Base-by-base conservation (phyloP, 805 yeast species). In the Schizosaccharomyces osmophilus region DNA sequence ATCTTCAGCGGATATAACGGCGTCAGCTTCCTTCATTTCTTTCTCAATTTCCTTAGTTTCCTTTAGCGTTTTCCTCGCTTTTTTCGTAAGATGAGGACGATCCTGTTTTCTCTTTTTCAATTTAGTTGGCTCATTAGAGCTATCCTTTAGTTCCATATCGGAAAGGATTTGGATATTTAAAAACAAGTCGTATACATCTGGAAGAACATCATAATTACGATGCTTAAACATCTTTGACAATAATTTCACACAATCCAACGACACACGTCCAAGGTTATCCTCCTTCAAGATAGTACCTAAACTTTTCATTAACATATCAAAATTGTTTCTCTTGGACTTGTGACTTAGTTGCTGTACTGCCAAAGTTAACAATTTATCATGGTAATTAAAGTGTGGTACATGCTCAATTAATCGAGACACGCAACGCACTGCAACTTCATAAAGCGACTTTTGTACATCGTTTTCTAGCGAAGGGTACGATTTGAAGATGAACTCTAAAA, bases 21-120 rank as follows among this genome's bases (percentile, higher is more conserved):
- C 84, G 70, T 93, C 95, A 6, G 97, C 97, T 64, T 75, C 78
- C 65, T 83, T 77, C 81, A 88, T 76, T 72, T 93, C 98, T 68
- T 85, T 87, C 64, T 90, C 97, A 63, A 93, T 90, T 65, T 78
- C 81, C 67, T 84, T 85, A 67, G 84, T 76, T 69, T 90, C 97
- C 70, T 89, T 89, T 64, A 95, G 79, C 22, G 81, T 84, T 68
- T 93, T 93, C 67, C 85, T 78, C 72, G 90, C 90, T 71, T 85
- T 85, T 70, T 90, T 90, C n/a, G 95, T 82, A 60, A 90, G 73
- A 74, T 89, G 95, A 3, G 87, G 87, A 66, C 96, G 77, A 70
- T 93, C 95, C 70, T 88, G 87, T 75, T 89, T 90, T 69, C 79
- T 82, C 57, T 84, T 61, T 67, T 17, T 59, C 43, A 62, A 48